phyloP scores from a whole-genome alignment of 176 grass and related monocot species.

The Oryza glaberrima region DNA sequence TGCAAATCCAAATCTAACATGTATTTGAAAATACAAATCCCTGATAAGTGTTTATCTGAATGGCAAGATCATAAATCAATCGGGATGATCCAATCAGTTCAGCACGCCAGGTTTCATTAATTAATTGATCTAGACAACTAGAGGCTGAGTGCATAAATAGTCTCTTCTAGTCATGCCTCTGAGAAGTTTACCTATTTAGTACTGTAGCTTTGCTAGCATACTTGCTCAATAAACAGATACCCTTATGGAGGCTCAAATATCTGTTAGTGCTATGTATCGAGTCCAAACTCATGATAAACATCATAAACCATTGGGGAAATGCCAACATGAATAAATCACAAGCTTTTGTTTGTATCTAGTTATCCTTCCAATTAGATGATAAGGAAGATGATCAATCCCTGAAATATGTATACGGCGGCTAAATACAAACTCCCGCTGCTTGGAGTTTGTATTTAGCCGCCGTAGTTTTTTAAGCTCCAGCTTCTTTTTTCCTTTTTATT shows the following conservation, averaged over 20 bases:
- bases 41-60: not conserved
- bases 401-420: not conserved
- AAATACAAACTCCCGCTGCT: no score
- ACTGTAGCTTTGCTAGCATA: not conserved
- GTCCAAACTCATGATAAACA: not conserved
- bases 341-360: not conserved
- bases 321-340: not conserved
- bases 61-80: slow-evolving; percentile 6
- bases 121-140: not conserved
- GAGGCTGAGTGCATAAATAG: not conserved
- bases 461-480: no score
- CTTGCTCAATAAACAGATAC: not conserved
- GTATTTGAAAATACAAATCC: not conserved
- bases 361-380: not conserved
- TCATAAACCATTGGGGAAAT: slow-evolving; percentile 1
- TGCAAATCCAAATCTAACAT: not conserved
- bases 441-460: no score
- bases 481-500: no score
- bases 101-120: not conserved
- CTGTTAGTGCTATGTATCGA: not conserved
- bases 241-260: not conserved
- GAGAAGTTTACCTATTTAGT: not conserved
- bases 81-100: not conserved
- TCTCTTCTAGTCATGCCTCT: not conserved
- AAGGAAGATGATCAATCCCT: not conserved